These are phyloP conservation scores for bread wheat (Triticum aestivum) DNA, from an alignment of 176 grass and related monocot genomes.

Conservation along the genomic window IWGSC_CS_RefSeq_v2.1 NC_057798.1:730761303-730761802, in stretches of 20 bases:
- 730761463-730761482: constrained; percentile 41
- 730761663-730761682: constrained; percentile 10
- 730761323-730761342: constrained; percentile 20
- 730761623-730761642: constrained; percentile 27
- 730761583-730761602: background rate
- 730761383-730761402: constrained; percentile 40
- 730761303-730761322: constrained; percentile 38
- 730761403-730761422: constrained; percentile 44
- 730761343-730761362: background rate
- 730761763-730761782: constrained; percentile 31
- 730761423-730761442: constrained; percentile 26
- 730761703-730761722: constrained; percentile 20
- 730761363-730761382: constrained; percentile 21
- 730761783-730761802: constrained; percentile 32
- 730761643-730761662: constrained; percentile 6
- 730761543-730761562: background rate
- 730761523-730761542: background rate
- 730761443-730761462: constrained; percentile 20
- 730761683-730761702: constrained; percentile 38
- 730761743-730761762: constrained; percentile 26
- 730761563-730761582: background rate
- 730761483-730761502: constrained; percentile 17
- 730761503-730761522: background rate
- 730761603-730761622: constrained; percentile 33
- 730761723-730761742: background rate